Percentiles rank a stretch among this genome's conserved stretches.
Evolutionary conservation across 2,329 filamentous ascomycete genomes (phyloP).

Genomic region (Cercospora berteroae): DNA sequence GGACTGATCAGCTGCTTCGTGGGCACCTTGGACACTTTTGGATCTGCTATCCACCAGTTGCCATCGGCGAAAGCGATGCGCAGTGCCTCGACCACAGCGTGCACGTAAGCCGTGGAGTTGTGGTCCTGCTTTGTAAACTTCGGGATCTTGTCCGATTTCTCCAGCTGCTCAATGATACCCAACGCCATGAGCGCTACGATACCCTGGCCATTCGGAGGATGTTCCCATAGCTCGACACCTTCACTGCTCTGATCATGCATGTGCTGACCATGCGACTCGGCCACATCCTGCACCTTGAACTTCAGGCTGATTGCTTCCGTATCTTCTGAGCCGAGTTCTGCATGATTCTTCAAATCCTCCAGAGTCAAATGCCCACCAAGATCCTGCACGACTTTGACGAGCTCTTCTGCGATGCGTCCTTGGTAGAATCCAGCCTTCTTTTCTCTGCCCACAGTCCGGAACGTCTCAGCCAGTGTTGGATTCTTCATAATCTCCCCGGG

Average conservation of each 20-base stretch:
- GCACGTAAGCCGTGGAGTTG: conserved; percentile 72
- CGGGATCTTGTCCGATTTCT: conserved; percentile 71
- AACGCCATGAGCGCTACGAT: conserved; percentile 93
- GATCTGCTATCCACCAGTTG: conserved; percentile 86
- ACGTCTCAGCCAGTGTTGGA: conserved; percentile 75
- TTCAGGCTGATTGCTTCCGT: conserved; percentile 78
- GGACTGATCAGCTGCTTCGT: conserved; percentile 65
- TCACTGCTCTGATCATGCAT: conserved; percentile 48
- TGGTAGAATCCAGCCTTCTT: conserved; percentile 91
- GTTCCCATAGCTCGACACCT: conserved; percentile 86
- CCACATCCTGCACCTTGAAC: conserved; percentile 56
- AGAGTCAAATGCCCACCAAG: conserved; percentile 75
- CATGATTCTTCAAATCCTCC: conserved; percentile 77
- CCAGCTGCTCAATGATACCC: conserved; percentile 84
- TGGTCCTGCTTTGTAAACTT: conserved; percentile 69
- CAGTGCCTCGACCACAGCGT: conserved; percentile 82
- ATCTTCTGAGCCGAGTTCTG: conserved; percentile 70
- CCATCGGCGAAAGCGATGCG: conserved; percentile 88
- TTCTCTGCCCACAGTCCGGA: conserved; percentile 71
- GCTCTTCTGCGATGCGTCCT: conserved; percentile 74
- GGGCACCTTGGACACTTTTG: conserved; percentile 68
- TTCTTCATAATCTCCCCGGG: conserved; percentile 90
- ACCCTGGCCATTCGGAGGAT: conserved; percentile 93
- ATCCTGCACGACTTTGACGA: conserved; percentile 73
- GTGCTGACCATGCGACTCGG: conserved; percentile 46